A percentile compares a stretch with the other conserved stretches of the same genome.
phyloP scores from a whole-genome alignment of 331 rosid species.

The Rhamnella rubrinervis region DNA sequence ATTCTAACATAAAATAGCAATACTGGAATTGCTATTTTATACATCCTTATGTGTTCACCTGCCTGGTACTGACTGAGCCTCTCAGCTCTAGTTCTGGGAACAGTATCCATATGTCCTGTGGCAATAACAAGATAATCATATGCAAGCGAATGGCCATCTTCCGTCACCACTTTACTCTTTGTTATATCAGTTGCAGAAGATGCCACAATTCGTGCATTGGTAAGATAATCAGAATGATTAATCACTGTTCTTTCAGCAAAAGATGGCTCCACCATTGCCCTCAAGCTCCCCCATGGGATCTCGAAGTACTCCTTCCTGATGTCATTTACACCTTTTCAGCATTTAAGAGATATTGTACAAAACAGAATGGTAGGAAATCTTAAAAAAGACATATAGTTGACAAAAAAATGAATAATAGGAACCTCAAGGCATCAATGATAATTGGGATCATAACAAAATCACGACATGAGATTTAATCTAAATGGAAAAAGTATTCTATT shows the following conservation, averaged over 20 bases:
- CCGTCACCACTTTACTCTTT: conserved; percentile 31
- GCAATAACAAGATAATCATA: conserved; percentile 50
- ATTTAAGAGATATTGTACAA: neutral
- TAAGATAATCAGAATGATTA: conserved; percentile 34
- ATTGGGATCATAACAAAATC: neutral
- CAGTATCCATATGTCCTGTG: conserved; percentile 41
- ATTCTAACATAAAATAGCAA: neutral
- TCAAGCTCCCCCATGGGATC: conserved; percentile 47
- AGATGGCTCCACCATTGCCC: conserved; percentile 44
- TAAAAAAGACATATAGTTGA: neutral
- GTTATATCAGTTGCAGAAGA: conserved; percentile 37
- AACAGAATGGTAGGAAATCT: conserved; percentile 4
- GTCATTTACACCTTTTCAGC: conserved; percentile 8
- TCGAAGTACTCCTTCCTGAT: conserved; percentile 46
- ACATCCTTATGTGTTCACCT: conserved; percentile 22
- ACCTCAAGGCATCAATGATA: neutral
- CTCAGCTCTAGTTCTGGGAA: conserved; percentile 37
- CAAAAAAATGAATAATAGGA: neutral
- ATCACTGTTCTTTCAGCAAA: conserved; percentile 37
- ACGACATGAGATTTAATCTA: no score
- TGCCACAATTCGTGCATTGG: conserved; percentile 30
- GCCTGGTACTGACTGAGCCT: conserved; percentile 34
- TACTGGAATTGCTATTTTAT: neutral
- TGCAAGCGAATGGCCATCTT: conserved; percentile 35
- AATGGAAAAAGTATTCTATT: no score